These are phyloP conservation scores for Penicillium sp. DNA, from an alignment of 2,329 filamentous ascomycete species.

Conservation along the genomic window DNA sequence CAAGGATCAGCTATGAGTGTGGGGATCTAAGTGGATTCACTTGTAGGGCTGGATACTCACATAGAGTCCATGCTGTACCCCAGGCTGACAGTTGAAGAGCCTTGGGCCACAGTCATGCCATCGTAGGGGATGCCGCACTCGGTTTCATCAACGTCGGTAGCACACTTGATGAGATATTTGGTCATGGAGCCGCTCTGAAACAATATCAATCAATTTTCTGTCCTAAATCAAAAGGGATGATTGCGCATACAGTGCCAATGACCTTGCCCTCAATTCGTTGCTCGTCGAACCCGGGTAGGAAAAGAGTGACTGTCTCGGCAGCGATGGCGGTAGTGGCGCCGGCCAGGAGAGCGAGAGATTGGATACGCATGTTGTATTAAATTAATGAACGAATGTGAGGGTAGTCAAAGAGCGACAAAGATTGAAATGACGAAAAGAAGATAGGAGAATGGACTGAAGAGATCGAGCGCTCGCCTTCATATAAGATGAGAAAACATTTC, in stretches of 20 bases:
- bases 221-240: background rate
- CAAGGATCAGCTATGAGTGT: constrained; percentile 1
- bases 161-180: background rate
- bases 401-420: background rate
- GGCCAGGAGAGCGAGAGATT: constrained; percentile 4
- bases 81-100: background rate
- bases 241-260: constrained; percentile 1
- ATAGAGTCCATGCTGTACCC: background rate
- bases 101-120: constrained; percentile 1
- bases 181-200: constrained; percentile 6
- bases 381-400: background rate
- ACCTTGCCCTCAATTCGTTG: constrained; percentile 1
- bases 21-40: background rate
- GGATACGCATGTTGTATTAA: constrained; percentile 4
- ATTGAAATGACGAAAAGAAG: background rate
- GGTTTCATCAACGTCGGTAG: background rate
- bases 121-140: background rate
- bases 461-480: background rate
- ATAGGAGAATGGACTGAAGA: background rate
- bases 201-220: background rate
- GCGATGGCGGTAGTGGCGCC: constrained; percentile 5
- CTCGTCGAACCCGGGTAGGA: constrained; percentile 1
- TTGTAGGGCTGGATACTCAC: background rate
- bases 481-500: background rate
- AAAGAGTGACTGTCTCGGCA: constrained; percentile 3